A percentile compares a stretch with the other conserved stretches of the same genome.
These are phyloP conservation scores for Amphichorda felina DNA, from an alignment of 2,329 filamentous ascomycete species.

Conservation along the genomic window DNA sequence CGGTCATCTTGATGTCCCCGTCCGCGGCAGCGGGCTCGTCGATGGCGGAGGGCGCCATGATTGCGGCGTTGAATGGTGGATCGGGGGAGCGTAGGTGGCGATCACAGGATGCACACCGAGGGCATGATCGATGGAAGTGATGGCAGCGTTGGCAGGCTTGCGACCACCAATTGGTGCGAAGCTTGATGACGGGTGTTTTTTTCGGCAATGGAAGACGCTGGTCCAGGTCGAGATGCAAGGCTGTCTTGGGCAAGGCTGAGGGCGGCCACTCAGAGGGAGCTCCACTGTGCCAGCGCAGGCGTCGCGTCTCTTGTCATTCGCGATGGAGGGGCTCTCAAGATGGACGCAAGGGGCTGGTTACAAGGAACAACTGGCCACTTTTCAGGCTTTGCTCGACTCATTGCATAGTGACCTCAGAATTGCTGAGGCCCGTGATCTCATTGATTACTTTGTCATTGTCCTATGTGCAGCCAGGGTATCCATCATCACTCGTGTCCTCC, in stretches of 20 bases:
- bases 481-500: too few species aligned
- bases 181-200: background rate
- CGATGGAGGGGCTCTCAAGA: background rate
- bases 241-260: background rate
- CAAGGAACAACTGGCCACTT: too few species aligned
- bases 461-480: too few species aligned
- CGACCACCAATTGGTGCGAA: background rate
- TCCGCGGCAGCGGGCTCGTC: constrained; percentile 26
- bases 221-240: background rate
- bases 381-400: too few species aligned
- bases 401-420: too few species aligned
- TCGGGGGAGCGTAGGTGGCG: background rate
- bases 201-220: too few species aligned
- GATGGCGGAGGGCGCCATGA: constrained; percentile 42
- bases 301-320: background rate
- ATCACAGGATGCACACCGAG: constrained; percentile 1
- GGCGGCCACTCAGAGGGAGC: background rate
- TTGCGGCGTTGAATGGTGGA: constrained; percentile 5
- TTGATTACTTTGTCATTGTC: too few species aligned
- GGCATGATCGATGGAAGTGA: constrained; percentile 10
- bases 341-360: too few species aligned
- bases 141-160: constrained; percentile 3
- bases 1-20: constrained; percentile 8
- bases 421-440: too few species aligned
- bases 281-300: background rate